Evolutionary conservation across 2,329 filamentous ascomycete genomes (phyloP).

Genomic region (Trichoderma lentiforme): DNA sequence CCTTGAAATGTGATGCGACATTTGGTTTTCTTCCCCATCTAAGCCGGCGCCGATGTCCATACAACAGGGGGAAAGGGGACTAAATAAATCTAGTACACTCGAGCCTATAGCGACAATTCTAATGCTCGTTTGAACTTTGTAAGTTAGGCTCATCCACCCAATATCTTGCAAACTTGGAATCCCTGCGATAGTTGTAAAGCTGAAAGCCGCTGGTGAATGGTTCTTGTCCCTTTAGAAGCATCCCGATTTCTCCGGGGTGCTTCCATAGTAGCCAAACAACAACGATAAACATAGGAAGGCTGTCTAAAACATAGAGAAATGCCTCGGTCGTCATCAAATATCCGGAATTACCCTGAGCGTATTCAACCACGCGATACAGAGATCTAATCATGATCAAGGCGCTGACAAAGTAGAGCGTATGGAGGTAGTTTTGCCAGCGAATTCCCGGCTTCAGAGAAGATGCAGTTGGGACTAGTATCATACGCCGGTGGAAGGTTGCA

Average conservation of each 20-base stretch:
- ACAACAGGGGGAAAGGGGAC: not conserved
- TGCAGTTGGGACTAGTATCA: not conserved
- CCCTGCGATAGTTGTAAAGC: not conserved
- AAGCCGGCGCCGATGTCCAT: not conserved
- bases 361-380: not conserved
- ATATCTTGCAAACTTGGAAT: not conserved
- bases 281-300: not conserved
- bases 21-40: not conserved
- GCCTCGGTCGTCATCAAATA: not conserved
- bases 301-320: not conserved
- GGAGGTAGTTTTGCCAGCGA: not conserved
- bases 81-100: not conserved
- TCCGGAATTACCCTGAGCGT: not conserved
- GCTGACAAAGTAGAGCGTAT: not conserved
- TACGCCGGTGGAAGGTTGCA: not conserved
- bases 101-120: not conserved
- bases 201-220: not conserved
- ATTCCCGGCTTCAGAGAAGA: not conserved
- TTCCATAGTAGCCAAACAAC: not conserved
- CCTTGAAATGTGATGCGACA: not conserved
- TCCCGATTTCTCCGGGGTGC: not conserved
- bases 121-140: not conserved
- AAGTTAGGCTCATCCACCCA: not conserved
- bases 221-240: not conserved
- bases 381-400: not conserved